Percentiles rank a stretch among this genome's conserved stretches.
Evolutionary conservation across 805 yeast genomes (phyloP).

Genomic region (Teunomyces kruisii): DNA sequence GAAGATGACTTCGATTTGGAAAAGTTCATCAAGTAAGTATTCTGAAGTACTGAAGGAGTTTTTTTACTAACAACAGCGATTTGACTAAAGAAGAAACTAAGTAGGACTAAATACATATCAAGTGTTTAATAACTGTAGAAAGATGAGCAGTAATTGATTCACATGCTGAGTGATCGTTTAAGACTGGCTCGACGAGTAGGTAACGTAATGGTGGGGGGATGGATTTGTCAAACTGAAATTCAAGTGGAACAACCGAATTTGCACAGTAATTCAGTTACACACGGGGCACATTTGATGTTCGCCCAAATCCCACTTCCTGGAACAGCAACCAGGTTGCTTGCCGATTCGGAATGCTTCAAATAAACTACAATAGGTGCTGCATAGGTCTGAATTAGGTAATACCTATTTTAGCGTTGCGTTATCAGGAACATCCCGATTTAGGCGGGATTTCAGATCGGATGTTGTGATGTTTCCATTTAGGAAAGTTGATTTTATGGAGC

Average conservation of each 20-base stretch:
- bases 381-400: background rate
- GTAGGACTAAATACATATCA: conserved; percentile 13
- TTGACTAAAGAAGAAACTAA: conserved; percentile 42
- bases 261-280: no score
- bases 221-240: no score
- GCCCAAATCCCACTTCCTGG: background rate
- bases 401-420: background rate
- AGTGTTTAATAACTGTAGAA: background rate
- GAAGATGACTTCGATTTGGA: conserved; percentile 46
- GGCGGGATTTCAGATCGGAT: background rate
- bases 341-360: background rate
- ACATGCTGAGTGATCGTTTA: no score
- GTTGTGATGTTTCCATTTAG: background rate
- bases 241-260: no score
- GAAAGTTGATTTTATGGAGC: background rate
- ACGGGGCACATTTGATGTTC: background rate
- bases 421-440: background rate
- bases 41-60: conserved; percentile 3
- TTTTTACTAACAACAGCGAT: conserved; percentile 28
- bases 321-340: background rate
- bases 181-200: no score
- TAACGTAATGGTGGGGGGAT: no score
- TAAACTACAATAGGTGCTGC: background rate
- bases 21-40: conserved; percentile 42
- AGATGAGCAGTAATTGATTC: no score